Conservation (phyloP, 768 basidiomycete genomes). For the Suillus luteus region DNA sequence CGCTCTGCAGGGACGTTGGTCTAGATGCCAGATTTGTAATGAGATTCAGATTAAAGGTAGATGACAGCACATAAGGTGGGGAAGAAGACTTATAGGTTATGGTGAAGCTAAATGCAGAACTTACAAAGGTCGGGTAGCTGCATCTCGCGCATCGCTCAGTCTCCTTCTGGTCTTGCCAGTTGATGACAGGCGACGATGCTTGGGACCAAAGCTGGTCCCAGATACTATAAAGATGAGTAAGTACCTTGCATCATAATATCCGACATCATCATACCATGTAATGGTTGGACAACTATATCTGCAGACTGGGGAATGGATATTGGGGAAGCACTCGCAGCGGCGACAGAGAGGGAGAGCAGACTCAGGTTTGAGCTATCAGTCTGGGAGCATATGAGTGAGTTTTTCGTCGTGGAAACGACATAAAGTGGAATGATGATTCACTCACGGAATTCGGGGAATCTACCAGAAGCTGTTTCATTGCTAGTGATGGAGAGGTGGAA, state of each 20-base stretch:
- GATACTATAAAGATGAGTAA: conserved; percentile 14
- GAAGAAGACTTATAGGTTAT: conserved; percentile 9
- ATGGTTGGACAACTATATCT: conserved; percentile 11
- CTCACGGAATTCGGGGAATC: conserved; percentile 15
- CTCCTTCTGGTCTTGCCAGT: conserved; percentile 70
- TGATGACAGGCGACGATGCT: conserved; percentile 73
- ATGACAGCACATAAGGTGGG: background rate
- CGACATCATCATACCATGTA: conserved; percentile 19
- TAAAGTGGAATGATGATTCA: conserved; percentile 1
- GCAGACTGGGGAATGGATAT: conserved; percentile 37
- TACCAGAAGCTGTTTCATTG: conserved; percentile 17
- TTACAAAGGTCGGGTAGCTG: conserved; percentile 72
- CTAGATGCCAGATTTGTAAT: conserved; percentile 23
- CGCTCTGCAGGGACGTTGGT: conserved; percentile 37
- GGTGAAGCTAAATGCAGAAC: conserved; percentile 35
- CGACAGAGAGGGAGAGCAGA: conserved; percentile 69
- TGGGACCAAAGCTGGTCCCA: conserved; percentile 38
- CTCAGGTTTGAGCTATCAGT: conserved; percentile 35
- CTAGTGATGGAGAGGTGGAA: background rate
- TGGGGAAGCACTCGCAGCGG: conserved; percentile 52
- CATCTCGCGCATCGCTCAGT: conserved; percentile 79
- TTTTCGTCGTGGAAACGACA: background rate
- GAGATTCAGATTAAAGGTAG: background rate
- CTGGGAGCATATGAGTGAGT: conserved; percentile 6
- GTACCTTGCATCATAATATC: conserved; percentile 25